Evolutionary conservation across 768 basidiomycete species (phyloP).

Genomic region (Dacryopinax primogenitus): DNA sequence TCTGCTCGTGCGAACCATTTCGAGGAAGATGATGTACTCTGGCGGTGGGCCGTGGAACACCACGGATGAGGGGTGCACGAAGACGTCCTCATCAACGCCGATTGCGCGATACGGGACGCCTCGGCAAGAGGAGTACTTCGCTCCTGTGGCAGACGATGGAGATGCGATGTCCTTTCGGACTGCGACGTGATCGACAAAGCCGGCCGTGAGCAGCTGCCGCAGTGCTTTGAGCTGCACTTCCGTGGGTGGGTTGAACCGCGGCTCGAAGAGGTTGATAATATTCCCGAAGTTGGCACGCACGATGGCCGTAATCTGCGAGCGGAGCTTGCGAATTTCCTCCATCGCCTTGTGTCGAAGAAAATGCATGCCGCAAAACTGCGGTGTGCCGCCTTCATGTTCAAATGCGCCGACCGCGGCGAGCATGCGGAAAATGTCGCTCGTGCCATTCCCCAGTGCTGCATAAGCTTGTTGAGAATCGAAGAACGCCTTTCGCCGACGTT

Average conservation of each 20-base stretch:
- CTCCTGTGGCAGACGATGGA: conserved; percentile 43
- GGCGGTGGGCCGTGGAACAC: conserved; percentile 58
- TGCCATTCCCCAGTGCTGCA: conserved; percentile 59
- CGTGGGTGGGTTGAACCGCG: conserved; percentile 60
- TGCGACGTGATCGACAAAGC: conserved; percentile 92
- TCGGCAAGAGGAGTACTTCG: conserved; percentile 59
- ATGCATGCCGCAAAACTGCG: conserved; percentile 71
- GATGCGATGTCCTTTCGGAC: conserved; percentile 72
- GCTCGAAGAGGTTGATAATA: conserved; percentile 44
- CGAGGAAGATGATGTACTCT: conserved; percentile 74
- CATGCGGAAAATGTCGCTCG: conserved; percentile 75
- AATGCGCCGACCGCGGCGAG: conserved; percentile 95
- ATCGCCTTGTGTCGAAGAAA: conserved; percentile 90
- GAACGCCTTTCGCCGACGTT: conserved; percentile 57
- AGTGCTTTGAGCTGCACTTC: conserved; percentile 82
- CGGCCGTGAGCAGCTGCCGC: conserved; percentile 73
- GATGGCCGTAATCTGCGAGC: conserved; percentile 76
- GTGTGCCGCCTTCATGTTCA: conserved; percentile 74
- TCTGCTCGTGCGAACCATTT: conserved; percentile 61
- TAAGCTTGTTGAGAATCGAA: conserved; percentile 74
- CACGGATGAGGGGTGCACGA: conserved; percentile 81
- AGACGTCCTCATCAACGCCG: conserved; percentile 74
- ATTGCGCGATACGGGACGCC: conserved; percentile 74
- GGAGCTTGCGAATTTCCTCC: conserved; percentile 96
- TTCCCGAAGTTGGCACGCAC: conserved; percentile 66